These are phyloP conservation scores for Physocladia obscura DNA, from an alignment of 192 early-diverging fungal species.

Conservation along the genomic window DNA sequence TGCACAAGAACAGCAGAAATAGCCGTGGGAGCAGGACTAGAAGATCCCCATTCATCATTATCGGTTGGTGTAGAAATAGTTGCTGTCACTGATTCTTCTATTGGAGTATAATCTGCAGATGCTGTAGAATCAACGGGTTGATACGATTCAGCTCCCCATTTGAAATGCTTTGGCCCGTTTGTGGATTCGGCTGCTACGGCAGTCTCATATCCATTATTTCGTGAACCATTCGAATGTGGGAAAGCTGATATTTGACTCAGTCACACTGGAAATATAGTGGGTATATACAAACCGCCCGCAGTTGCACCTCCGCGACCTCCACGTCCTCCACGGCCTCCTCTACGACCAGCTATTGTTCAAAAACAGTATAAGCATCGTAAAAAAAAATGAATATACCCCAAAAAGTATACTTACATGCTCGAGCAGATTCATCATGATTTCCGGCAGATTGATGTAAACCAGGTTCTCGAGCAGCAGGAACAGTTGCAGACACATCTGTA, in stretches of 20 bases:
- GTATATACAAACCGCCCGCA: slow-evolving; percentile 33
- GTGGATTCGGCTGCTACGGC: slow-evolving; percentile 13
- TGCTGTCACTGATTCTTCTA: neutral
- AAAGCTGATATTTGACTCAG: neutral
- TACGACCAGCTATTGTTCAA: slow-evolving; percentile 29
- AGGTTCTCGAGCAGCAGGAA: slow-evolving; percentile 49
- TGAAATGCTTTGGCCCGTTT: slow-evolving; percentile 2
- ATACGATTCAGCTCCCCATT: slow-evolving; percentile 22
- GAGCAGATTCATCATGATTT: slow-evolving; percentile 33
- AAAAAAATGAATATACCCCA: neutral
- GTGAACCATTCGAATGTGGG: slow-evolving; percentile 31
- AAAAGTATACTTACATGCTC: slow-evolving; percentile 57
- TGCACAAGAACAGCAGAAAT: slow-evolving; percentile 18
- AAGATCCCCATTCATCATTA: slow-evolving; percentile 1
- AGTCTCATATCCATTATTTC: slow-evolving; percentile 21
- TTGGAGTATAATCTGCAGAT: neutral
- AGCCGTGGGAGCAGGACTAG: slow-evolving; percentile 19
- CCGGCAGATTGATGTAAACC: slow-evolving; percentile 25
- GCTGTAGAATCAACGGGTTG: slow-evolving; percentile 1
- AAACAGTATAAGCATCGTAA: neutral
- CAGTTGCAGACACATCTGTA: neutral
- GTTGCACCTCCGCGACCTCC: slow-evolving; percentile 56
- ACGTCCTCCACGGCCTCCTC: slow-evolving; percentile 65
- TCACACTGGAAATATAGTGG: neutral
- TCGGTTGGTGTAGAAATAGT: slow-evolving; percentile 1